Evolutionary conservation across 108 stramenopile genomes (phyloP).

Genomic region (Cyclostephanos tholiformis): DNA sequence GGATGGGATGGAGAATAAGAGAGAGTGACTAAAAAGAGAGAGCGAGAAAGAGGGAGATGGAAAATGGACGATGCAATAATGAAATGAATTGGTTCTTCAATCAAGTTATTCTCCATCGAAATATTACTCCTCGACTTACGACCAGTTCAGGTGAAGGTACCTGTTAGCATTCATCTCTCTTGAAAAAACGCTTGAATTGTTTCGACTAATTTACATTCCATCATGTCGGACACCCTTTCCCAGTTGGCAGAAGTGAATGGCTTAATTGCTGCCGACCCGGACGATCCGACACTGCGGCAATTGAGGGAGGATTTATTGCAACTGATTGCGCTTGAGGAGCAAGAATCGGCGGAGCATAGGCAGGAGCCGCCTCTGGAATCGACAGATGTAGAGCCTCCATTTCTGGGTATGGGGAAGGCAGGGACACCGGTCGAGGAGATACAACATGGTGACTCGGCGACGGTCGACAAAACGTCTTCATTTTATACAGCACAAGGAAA

Average conservation of each 20-base stretch:
- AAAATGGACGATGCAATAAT: no score
- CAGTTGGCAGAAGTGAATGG: conserved; percentile 73
- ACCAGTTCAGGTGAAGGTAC: background rate
- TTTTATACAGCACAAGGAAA: conserved; percentile 38
- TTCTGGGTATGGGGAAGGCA: background rate
- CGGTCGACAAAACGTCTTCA: conserved; percentile 1
- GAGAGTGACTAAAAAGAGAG: no score
- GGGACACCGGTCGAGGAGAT: background rate
- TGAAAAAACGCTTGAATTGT: background rate
- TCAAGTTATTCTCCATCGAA: background rate
- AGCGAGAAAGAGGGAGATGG: no score
- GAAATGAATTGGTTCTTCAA: background rate
- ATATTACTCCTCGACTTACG: background rate
- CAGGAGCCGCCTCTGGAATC: conserved; percentile 4
- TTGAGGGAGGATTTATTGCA: conserved; percentile 78
- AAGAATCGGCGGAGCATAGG: conserved; percentile 49
- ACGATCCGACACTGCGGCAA: conserved; percentile 66
- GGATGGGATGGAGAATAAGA: no score
- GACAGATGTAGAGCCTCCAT: background rate
- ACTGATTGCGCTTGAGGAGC: conserved; percentile 60
- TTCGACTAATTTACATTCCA: background rate
- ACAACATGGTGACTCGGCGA: background rate
- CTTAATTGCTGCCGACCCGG: conserved; percentile 59
- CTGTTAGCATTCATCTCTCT: background rate
- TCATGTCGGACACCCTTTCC: conserved; percentile 43